These are phyloP conservation scores for Dissophora globulifera DNA, from an alignment of 192 early-diverging fungal species.

Conservation along the genomic window DNA sequence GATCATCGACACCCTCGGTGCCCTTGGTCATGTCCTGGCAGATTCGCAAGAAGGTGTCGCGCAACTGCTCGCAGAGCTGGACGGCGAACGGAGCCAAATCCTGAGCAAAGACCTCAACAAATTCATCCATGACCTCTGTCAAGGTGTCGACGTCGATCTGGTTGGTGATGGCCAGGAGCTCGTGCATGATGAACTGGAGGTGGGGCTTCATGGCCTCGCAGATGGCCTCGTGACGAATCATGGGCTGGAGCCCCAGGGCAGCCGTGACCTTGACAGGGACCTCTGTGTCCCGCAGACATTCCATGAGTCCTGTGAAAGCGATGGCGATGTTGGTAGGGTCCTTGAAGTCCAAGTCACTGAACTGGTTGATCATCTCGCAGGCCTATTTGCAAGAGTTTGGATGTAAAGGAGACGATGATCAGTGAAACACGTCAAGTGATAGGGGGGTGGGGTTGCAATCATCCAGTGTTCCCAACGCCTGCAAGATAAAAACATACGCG, in stretches of 20 bases:
- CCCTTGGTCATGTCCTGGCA: conserved; percentile 60
- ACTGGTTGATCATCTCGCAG: conserved; percentile 64
- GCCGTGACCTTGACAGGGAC: conserved; percentile 92
- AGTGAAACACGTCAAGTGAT: no score
- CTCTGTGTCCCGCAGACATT: conserved; percentile 78
- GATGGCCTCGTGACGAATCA: conserved; percentile 76
- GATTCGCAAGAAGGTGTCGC: conserved; percentile 89
- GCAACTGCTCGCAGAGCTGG: conserved; percentile 87
- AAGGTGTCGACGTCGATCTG: conserved; percentile 95
- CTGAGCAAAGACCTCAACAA: conserved; percentile 92
- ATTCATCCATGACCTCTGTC: conserved; percentile 86
- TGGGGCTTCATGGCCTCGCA: conserved; percentile 53
- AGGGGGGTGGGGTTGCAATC: no score
- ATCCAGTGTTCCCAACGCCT: no score
- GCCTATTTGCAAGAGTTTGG: no score
- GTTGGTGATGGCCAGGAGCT: conserved; percentile 88
- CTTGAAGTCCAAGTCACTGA: conserved; percentile 72
- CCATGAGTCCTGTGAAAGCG: conserved; percentile 64
- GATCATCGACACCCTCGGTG: conserved; percentile 52
- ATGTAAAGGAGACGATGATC: background rate
- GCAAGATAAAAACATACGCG: conserved; percentile 71
- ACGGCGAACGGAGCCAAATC: conserved; percentile 95
- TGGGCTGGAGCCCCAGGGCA: conserved; percentile 80
- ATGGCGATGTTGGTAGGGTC: conserved; percentile 65
- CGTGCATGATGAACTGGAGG: conserved; percentile 56